Evolutionary conservation across 805 yeast species (phyloP).

Genomic region (Saccharomycopsis olivae): DNA sequence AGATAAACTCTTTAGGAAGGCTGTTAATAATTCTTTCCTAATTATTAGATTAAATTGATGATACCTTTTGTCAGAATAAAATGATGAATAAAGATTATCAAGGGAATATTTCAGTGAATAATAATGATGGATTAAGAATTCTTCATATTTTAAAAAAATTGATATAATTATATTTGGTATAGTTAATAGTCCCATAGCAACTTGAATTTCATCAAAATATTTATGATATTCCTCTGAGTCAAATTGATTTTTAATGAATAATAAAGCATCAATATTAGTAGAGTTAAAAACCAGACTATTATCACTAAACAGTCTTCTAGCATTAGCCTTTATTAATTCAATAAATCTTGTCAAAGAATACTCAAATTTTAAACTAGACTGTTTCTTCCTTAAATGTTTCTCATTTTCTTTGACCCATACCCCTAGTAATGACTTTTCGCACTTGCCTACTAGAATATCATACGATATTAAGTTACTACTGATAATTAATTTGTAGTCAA

Average conservation of each 20-base stretch:
- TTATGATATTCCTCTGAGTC: conserved; percentile 11
- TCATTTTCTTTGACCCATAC: conserved; percentile 17
- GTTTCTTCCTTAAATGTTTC: conserved; percentile 16
- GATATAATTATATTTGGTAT: conserved; percentile 13
- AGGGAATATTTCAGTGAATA: conserved; percentile 8
- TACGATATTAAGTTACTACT: conserved; percentile 11
- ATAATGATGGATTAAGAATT: conserved; percentile 8
- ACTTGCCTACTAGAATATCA: conserved; percentile 10
- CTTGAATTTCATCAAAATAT: conserved; percentile 12
- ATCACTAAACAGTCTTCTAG: conserved; percentile 1
- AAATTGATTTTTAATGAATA: conserved; percentile 7
- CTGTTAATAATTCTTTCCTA: conserved; percentile 5
- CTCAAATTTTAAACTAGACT: conserved; percentile 16
- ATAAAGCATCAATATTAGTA: conserved; percentile 7
- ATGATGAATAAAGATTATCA: conserved; percentile 3
- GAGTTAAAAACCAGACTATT: not conserved
- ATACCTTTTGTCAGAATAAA: conserved; percentile 9
- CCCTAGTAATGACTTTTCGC: conserved; percentile 7
- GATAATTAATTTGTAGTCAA: conserved; percentile 14
- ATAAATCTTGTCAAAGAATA: conserved; percentile 6
- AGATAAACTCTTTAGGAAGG: conserved; percentile 9
- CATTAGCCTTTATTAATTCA: conserved; percentile 10
- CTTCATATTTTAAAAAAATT: conserved; percentile 15
- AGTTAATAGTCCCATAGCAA: conserved; percentile 14
- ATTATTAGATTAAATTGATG: conserved; percentile 2